Base-by-base conservation (phyloP, 352 stramenopile genomes). In the Phytopythium boreale region DNA sequence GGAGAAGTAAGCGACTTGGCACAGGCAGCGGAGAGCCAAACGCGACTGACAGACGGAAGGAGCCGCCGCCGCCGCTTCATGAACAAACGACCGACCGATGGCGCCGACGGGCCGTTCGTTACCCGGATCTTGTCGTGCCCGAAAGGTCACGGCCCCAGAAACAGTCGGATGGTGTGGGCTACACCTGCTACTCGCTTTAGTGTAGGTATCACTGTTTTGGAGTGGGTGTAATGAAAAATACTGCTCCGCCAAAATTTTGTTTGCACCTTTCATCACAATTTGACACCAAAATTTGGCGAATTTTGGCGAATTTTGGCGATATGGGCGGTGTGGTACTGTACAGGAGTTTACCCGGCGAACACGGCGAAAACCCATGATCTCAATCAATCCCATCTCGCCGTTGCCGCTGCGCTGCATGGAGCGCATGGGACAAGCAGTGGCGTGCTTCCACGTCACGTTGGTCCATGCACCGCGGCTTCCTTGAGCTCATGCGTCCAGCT, bases 71-170 rank as follows among this genome's bases (percentile, higher is more conserved):
- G 49, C 26, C 50, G 50, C 26, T n/a, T 56, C 50, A 20, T 27
- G 43, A 11, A 36, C 24, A 52, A 50, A 3, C 39, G 37, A 22
- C 26, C 24, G 29, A 34, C 29, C 29, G 29, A 34, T 34, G 29
- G 29, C 7, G 49, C 20, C 26, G 19, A 4, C n/a, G 43, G 43
- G 58, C 22, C 17, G 24, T 55, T 62, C n/a, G n/a, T n/a, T n/a
- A n/a, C n/a, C n/a, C n/a, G 26, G 56, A 61, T 61, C 36, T 37
- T 61, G n/a, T n/a, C n/a, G n/a, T n/a, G 31, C n/a, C 27, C 34
- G 44, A 56, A 64, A 44, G 34, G 50, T 37, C 36, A 19, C n/a
- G 43, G 43, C 29, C 3, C 34, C 34, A 39, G 36, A 11, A 56
- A 34, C 46, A n/a, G 31, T 53, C 29, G 29, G 29, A 60, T 60